These are phyloP conservation scores for Colletotrichum higginsianum DNA, from an alignment of 2,329 filamentous ascomycete genomes.

Conservation along the genomic window DNA sequence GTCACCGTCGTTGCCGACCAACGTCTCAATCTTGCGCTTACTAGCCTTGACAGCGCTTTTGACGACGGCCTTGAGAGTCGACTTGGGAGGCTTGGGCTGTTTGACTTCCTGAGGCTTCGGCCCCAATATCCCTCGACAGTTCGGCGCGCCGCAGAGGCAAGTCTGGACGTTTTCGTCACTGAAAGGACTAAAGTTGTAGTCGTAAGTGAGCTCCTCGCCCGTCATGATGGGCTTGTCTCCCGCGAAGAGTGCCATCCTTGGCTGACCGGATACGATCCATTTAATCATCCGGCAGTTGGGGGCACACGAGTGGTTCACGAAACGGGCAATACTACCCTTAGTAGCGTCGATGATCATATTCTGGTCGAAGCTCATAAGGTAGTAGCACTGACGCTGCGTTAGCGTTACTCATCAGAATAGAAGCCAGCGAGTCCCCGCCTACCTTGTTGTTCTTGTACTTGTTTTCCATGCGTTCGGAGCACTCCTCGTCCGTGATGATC, in stretches of 20 bases:
- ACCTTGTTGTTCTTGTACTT: constrained; percentile 95
- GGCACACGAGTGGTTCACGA: constrained; percentile 97
- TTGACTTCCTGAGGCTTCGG: constrained; percentile 73
- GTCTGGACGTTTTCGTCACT: constrained; percentile 78
- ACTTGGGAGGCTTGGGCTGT: constrained; percentile 60
- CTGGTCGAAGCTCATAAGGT: constrained; percentile 98
- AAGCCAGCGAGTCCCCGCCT: constrained; percentile 51
- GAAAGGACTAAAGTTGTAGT: constrained; percentile 83
- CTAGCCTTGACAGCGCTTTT: constrained; percentile 62
- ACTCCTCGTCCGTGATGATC: constrained; percentile 95
- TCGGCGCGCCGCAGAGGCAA: constrained; percentile 74
- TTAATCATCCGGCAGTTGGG: constrained; percentile 99
- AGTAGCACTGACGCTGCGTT: constrained; percentile 81
- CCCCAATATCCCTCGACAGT: constrained; percentile 76
- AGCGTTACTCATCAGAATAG: constrained; percentile 36
- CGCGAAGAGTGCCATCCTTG: constrained; percentile 96
- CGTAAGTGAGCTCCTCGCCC: constrained; percentile 96
- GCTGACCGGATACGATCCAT: constrained; percentile 94
- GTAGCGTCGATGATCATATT: constrained; percentile 99
- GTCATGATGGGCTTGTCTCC: constrained; percentile 92
- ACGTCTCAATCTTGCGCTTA: constrained; percentile 71
- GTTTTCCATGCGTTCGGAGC: constrained; percentile 92
- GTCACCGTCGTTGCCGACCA: constrained; percentile 58
- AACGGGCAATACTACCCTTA: constrained; percentile 94
- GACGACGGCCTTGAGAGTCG: constrained; percentile 55